phyloP scores from a whole-genome alignment of 2,329 filamentous ascomycete species.

The Bipolaris gigantea region DNA sequence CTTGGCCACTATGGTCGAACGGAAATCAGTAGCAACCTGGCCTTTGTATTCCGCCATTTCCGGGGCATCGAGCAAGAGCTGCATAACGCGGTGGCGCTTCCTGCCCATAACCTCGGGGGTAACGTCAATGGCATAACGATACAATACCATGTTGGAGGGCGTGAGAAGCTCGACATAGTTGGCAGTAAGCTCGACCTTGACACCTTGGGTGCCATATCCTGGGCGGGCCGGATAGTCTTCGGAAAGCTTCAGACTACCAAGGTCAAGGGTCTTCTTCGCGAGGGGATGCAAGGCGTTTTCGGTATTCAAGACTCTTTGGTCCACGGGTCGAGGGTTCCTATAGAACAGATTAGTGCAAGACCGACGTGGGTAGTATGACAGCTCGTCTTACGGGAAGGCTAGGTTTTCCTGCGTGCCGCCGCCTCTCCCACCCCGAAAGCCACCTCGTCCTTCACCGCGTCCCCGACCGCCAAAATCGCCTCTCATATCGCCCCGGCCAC shows the following conservation, averaged over 20 bases:
- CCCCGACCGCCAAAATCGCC: not conserved
- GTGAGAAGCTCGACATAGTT: conserved; percentile 27
- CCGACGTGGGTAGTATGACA: not conserved
- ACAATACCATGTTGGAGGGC: conserved; percentile 13
- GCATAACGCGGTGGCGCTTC: conserved; percentile 17
- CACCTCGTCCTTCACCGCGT: conserved; percentile 2
- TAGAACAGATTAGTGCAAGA: not conserved
- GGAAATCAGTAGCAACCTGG: conserved; percentile 28
- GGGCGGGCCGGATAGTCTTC: conserved; percentile 16
- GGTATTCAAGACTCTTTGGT: conserved; percentile 11
- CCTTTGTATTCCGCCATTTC: conserved; percentile 10
- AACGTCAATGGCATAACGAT: conserved; percentile 18
- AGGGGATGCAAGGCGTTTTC: conserved; percentile 17
- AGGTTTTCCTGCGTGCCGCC: conserved; percentile 12
- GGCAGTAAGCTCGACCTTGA: conserved; percentile 18
- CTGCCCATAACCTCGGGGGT: conserved; percentile 16
- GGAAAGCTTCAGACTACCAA: conserved; percentile 9
- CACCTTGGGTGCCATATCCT: conserved; percentile 20
- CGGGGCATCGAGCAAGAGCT: conserved; percentile 19
- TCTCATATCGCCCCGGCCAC: not conserved
- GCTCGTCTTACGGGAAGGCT: conserved; percentile 13
- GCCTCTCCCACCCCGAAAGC: conserved; percentile 1
- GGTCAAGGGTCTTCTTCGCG: conserved; percentile 15
- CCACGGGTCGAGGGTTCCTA: conserved; percentile 11
- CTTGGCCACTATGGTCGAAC: conserved; percentile 25